Conservation (phyloP, 495 filamentous ascomycete species). For the Xeromyces bisporus region DNA sequence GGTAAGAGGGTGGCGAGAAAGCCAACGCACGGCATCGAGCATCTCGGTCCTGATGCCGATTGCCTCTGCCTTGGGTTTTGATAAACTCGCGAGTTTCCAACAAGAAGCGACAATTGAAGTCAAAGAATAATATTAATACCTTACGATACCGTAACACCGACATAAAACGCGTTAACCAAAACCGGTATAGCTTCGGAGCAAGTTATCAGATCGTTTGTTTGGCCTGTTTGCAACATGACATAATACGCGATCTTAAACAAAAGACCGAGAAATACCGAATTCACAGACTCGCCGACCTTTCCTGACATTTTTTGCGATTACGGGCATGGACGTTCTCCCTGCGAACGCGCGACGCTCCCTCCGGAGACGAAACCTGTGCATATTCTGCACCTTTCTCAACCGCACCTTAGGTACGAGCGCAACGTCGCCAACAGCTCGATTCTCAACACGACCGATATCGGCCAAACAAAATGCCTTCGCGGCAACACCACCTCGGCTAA, state of each 20-base stretch:
- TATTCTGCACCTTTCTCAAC: background rate
- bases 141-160: no score
- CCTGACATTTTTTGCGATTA: background rate
- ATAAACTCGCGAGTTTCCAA: no score
- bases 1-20: no score
- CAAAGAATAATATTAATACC: no score
- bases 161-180: no score
- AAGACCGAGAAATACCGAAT: no score
- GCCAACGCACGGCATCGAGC: no score
- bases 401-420: no score
- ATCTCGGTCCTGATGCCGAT: no score
- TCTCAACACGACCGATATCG: constrained; percentile 1
- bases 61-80: no score
- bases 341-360: constrained; percentile 9
- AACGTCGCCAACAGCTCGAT: background rate
- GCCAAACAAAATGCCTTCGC: constrained; percentile 7
- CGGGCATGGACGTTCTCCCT: constrained; percentile 18
- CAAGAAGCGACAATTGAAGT: no score
- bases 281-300: background rate
- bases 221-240: constrained; percentile 4
- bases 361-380: constrained; percentile 1
- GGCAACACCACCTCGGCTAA: constrained; percentile 11
- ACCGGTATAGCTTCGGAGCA: no score
- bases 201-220: background rate
- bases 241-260: constrained; percentile 1